Conservation (phyloP, 371 early-diverging fungal species). For the Amoeboaphelidium protococcarum region DNA sequence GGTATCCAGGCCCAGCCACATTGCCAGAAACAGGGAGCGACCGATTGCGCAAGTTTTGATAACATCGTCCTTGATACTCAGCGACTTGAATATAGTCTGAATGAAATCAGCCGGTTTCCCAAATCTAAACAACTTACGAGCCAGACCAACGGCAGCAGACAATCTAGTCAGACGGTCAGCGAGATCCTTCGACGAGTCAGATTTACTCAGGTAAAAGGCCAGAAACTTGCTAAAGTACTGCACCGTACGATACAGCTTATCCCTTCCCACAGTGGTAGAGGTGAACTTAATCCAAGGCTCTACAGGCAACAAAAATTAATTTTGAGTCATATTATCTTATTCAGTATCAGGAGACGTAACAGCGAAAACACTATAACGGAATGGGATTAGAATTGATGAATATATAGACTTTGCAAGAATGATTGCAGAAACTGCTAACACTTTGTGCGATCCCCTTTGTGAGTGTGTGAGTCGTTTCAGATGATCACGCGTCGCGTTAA, state of each 20-base stretch:
- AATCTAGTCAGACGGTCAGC: constrained; percentile 10
- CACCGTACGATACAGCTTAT: constrained; percentile 38
- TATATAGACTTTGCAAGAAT: too few relatives aligned
- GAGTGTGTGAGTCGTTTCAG: too few relatives aligned
- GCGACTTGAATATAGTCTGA: constrained; percentile 11
- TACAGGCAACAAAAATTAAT: background rate
- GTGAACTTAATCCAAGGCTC: constrained; percentile 18
- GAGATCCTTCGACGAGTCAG: constrained; percentile 20
- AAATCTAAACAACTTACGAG: constrained; percentile 8
- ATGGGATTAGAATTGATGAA: too few relatives aligned
- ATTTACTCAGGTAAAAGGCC: constrained; percentile 24
- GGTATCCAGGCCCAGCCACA: constrained; percentile 9
- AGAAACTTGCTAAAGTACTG: constrained; percentile 47
- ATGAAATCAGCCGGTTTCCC: constrained; percentile 7
- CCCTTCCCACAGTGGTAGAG: constrained; percentile 36
- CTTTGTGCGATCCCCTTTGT: too few relatives aligned
- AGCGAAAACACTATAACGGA: too few relatives aligned
- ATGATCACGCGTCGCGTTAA: too few relatives aligned
- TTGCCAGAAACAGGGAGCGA: constrained; percentile 11
- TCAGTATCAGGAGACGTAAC: too few relatives aligned
- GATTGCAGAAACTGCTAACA: too few relatives aligned
- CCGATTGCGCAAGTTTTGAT: constrained; percentile 15
- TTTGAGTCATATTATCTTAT: background rate
- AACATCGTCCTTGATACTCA: constrained; percentile 18
- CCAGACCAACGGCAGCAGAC: background rate